These are phyloP conservation scores for Abrus precatorius DNA, from an alignment of 306 rosid species.

Conservation along the genomic window DNA sequence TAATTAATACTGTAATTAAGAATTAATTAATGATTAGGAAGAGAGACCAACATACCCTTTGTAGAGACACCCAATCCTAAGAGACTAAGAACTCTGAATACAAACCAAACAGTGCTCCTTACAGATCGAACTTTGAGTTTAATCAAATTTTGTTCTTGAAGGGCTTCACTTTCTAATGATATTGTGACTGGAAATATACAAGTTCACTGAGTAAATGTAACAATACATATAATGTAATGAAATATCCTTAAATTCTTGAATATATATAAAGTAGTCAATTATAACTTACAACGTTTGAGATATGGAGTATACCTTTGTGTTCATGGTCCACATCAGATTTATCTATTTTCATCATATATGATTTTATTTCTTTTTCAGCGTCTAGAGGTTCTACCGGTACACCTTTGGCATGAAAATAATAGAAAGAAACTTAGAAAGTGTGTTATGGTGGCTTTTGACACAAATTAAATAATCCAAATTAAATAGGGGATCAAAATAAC, in stretches of 20 bases:
- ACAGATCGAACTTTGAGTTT: not conserved
- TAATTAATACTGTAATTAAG: no score
- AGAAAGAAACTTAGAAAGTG: not conserved
- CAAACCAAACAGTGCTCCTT: not conserved
- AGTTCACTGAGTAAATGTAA: not conserved
- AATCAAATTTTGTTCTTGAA: not conserved
- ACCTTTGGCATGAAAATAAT: conserved; percentile 32
- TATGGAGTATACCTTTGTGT: not conserved
- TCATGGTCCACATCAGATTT: not conserved
- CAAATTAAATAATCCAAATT: not conserved
- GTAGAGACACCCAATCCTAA: conserved; percentile 1
- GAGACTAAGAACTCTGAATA: not conserved
- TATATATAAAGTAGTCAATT: no score
- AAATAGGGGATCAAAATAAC: no score
- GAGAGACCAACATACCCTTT: not conserved
- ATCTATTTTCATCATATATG: not conserved
- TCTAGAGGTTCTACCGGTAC: conserved; percentile 4
- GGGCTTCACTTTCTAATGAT: not conserved
- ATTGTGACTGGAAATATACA: not conserved
- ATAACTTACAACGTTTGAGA: not conserved
- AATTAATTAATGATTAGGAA: no score
- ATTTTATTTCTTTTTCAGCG: not conserved
- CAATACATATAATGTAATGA: not conserved
- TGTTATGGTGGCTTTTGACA: not conserved
- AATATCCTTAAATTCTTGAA: no score